These are phyloP conservation scores for Zygnema cylindricum DNA, from an alignment of 139 green algal species.

Conservation along the genomic window DNA sequence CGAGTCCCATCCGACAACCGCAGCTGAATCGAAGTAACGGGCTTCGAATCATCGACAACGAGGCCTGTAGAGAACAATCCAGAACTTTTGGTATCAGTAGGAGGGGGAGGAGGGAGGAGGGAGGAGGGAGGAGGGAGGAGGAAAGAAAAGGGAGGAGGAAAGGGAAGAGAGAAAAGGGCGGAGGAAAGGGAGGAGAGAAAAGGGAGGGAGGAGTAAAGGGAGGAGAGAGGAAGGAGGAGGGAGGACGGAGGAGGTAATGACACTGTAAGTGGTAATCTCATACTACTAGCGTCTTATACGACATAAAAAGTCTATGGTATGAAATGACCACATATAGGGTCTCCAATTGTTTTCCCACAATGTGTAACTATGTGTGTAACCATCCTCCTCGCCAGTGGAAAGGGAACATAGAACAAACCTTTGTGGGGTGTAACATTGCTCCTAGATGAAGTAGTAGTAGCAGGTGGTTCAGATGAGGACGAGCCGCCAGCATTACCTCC, in stretches of 20 bases:
- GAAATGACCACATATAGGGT: too few relatives aligned
- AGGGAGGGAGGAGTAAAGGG: background rate
- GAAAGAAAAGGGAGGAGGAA: background rate
- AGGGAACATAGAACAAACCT: slow-evolving; percentile 18
- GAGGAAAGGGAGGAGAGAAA: background rate
- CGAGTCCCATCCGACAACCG: slow-evolving; percentile 67
- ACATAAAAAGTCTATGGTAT: too few relatives aligned
- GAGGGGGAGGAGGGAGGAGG: background rate
- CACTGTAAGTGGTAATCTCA: too few relatives aligned
- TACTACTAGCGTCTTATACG: too few relatives aligned
- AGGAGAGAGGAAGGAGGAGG: background rate
- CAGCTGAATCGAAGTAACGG: slow-evolving; percentile 67
- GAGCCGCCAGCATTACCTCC: background rate
- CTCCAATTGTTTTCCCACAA: too few relatives aligned
- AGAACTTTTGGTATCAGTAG: too few relatives aligned
- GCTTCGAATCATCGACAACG: slow-evolving; percentile 65
- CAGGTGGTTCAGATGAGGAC: background rate
- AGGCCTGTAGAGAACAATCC: slow-evolving; percentile 30
- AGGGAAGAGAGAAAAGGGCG: background rate
- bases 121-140: background rate
- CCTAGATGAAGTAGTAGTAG: background rate
- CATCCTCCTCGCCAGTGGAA: background rate
- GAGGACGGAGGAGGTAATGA: background rate
- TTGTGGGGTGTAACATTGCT: background rate
- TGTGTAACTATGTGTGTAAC: too few relatives aligned